Percentiles rank a stretch among this genome's conserved stretches.
phyloP scores from a whole-genome alignment of 1,284 basidiomycete genomes.

The Malassezia yamatoensis region DNA sequence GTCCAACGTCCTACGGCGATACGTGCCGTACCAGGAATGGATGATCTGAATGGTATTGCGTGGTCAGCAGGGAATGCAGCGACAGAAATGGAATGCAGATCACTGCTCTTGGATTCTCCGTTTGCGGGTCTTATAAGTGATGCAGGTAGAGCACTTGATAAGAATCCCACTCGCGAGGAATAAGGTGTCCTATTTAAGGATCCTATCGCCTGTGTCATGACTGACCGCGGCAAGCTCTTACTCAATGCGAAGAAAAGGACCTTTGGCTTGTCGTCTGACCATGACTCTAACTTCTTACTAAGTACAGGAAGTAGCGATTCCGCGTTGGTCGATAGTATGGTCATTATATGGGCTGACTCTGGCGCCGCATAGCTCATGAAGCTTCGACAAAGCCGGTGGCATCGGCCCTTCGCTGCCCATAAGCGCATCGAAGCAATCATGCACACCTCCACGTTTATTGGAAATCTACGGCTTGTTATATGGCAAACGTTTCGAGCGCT shows the following conservation, averaged over 20 bases:
- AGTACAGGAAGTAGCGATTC: background rate
- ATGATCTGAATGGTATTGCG: slow-evolving; percentile 28
- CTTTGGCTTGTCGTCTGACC: background rate
- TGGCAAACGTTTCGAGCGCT: background rate
- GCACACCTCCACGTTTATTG: no score
- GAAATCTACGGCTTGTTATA: no score
- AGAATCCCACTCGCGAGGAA: slow-evolving; percentile 23
- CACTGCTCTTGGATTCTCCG: slow-evolving; percentile 13
- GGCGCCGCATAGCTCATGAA: background rate
- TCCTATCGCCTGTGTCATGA: slow-evolving; percentile 24
- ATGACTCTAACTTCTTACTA: background rate
- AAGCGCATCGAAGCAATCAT: no score
- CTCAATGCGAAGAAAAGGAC: slow-evolving; percentile 28
- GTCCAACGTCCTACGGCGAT: slow-evolving; percentile 34
- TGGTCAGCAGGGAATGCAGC: slow-evolving; percentile 24
- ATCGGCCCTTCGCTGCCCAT: no score
- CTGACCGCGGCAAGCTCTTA: slow-evolving; percentile 27
- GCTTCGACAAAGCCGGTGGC: background rate
- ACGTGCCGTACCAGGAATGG: slow-evolving; percentile 26
- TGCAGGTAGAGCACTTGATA: slow-evolving; percentile 24
- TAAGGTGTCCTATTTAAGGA: slow-evolving; percentile 18
- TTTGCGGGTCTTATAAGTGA: slow-evolving; percentile 17
- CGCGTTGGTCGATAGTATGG: background rate
- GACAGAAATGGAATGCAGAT: slow-evolving; percentile 25
- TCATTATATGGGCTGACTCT: background rate